phyloP scores from a whole-genome alignment of 1,284 basidiomycete species.

The Pseudozyma thailandica region DNA sequence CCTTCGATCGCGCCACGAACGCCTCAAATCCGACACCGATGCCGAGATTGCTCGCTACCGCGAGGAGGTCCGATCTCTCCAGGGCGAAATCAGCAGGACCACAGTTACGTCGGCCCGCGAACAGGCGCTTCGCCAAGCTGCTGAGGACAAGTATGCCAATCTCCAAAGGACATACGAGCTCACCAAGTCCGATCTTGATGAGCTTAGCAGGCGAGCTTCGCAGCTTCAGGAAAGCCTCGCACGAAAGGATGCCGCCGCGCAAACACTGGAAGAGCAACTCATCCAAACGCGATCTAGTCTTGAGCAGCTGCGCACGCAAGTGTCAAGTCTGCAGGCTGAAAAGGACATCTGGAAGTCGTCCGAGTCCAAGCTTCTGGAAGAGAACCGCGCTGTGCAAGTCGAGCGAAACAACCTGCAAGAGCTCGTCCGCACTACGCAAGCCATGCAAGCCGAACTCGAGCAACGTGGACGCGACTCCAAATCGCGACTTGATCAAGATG shows the following conservation, averaged over 20 bases:
- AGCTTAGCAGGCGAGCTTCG: slow-evolving; percentile 67
- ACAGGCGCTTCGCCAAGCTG: slow-evolving; percentile 57
- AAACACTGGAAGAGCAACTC: slow-evolving; percentile 75
- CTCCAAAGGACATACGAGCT: slow-evolving; percentile 63
- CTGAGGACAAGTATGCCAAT: slow-evolving; percentile 69
- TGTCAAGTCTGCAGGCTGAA: slow-evolving; percentile 85
- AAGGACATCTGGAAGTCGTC: slow-evolving; percentile 72
- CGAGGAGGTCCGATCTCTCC: slow-evolving; percentile 79
- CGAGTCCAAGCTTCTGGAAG: slow-evolving; percentile 75
- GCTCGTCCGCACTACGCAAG: slow-evolving; percentile 85
- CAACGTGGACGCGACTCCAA: slow-evolving; percentile 82
- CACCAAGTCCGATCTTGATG: slow-evolving; percentile 64
- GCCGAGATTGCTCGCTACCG: slow-evolving; percentile 76
- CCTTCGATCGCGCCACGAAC: slow-evolving; percentile 71
- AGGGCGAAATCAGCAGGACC: slow-evolving; percentile 69
- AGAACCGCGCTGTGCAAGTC: slow-evolving; percentile 80
- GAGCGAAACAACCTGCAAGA: slow-evolving; percentile 86
- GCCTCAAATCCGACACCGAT: slow-evolving; percentile 81
- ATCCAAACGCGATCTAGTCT: slow-evolving; percentile 31
- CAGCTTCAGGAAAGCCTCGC: slow-evolving; percentile 63
- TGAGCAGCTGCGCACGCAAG: slow-evolving; percentile 76
- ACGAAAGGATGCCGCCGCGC: slow-evolving; percentile 69
- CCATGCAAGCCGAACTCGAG: slow-evolving; percentile 87
- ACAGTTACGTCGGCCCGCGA: slow-evolving; percentile 71
- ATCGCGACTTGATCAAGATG: slow-evolving; percentile 79